phyloP scores from a whole-genome alignment of 1,284 basidiomycete genomes.

The Pyrrhoderma lamaoense region DNA sequence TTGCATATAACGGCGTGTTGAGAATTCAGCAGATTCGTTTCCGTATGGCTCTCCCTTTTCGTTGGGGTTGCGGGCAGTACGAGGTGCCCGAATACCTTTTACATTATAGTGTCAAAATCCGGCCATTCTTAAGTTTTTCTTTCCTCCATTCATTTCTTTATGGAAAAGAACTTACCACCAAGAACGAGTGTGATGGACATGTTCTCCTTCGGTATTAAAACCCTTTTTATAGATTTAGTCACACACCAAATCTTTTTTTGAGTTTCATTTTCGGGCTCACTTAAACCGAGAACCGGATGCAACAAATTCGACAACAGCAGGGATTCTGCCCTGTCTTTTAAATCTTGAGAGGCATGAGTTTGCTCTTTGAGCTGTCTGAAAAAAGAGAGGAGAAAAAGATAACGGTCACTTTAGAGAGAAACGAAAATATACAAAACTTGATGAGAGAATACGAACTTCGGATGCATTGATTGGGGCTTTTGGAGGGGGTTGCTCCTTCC shows the following conservation, averaged over 20 bases:
- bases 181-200: slow-evolving; percentile 86
- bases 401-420: too few relatives aligned
- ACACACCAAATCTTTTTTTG: not conserved
- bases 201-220: slow-evolving; percentile 87
- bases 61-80: slow-evolving; percentile 69
- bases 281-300: slow-evolving; percentile 92
- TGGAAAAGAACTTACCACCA: slow-evolving; percentile 45
- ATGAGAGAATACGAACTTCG: slow-evolving; percentile 46
- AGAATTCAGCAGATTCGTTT: slow-evolving; percentile 75
- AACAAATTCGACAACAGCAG: slow-evolving; percentile 90
- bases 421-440: too few relatives aligned
- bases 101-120: too few relatives aligned
- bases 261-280: slow-evolving; percentile 32
- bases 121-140: slow-evolving; percentile 1
- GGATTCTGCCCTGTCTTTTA: slow-evolving; percentile 81
- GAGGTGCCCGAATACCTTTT: slow-evolving; percentile 75
- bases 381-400: too few relatives aligned
- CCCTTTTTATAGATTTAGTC: slow-evolving; percentile 32
- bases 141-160: not conserved
- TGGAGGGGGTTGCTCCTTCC: slow-evolving; percentile 75
- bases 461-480: slow-evolving; percentile 81
- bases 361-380: slow-evolving; percentile 64
- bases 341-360: slow-evolving; percentile 84
- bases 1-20: slow-evolving; percentile 80
- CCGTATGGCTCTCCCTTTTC: slow-evolving; percentile 93